Conservation (phyloP, 176 grass and related monocot species). For the Triticum dicoccoides region DNA sequence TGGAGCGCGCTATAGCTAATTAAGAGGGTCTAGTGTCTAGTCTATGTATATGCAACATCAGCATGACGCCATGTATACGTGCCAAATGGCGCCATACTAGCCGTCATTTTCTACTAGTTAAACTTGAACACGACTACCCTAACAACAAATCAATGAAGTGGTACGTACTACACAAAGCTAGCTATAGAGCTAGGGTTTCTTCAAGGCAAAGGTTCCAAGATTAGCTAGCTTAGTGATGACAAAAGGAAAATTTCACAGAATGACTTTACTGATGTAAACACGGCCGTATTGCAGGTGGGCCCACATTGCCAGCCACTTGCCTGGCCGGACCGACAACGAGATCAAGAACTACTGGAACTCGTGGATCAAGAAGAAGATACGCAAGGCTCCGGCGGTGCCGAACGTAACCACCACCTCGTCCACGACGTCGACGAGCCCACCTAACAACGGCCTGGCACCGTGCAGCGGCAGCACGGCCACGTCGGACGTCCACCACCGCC, state of each 20-base stretch:
- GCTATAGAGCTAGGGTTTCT: conserved; percentile 16
- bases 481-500: conserved; percentile 30
- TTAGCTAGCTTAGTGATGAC: background rate
- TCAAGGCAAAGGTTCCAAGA: conserved; percentile 35
- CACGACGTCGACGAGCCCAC: conserved; percentile 22
- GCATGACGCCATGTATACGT: conserved; percentile 14
- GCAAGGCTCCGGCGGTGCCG: conserved; percentile 30
- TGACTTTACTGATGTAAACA: conserved; percentile 1
- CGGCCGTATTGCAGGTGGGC: conserved; percentile 68
- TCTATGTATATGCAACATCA: conserved; percentile 6
- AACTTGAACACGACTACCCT: conserved; percentile 39
- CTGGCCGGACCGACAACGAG: conserved; percentile 95
- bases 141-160: conserved; percentile 28
- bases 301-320: conserved; percentile 95
- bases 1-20: background rate
- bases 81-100: background rate
- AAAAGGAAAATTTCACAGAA: background rate
- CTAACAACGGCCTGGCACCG: conserved; percentile 16
- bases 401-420: conserved; percentile 23
- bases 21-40: background rate
- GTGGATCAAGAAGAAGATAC: conserved; percentile 99
- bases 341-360: conserved; percentile 99
- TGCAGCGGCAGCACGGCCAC: conserved; percentile 49
- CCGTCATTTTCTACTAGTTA: conserved; percentile 39
- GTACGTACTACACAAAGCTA: background rate